These are phyloP conservation scores for Globisporangium nodosum DNA, from an alignment of 352 stramenopile species.

Conservation along the genomic window DNA sequence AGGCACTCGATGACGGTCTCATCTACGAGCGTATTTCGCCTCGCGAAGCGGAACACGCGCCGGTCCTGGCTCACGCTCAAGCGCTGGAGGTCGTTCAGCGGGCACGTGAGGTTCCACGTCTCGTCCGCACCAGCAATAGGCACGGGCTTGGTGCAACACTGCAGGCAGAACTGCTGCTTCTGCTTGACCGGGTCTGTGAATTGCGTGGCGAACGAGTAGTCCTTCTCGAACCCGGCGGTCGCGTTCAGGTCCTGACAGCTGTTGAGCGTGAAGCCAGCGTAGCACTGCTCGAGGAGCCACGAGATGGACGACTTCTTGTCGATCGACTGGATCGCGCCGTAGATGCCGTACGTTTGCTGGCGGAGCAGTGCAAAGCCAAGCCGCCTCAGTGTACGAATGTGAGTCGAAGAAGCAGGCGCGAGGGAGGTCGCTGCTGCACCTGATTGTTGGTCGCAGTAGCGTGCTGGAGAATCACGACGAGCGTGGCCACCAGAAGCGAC, in stretches of 20 bases:
- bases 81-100: conserved; percentile 55
- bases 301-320: conserved; percentile 28
- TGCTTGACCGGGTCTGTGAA: conserved; percentile 40
- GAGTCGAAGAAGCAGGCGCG: background rate
- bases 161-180: conserved; percentile 51
- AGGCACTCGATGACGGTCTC: conserved; percentile 44
- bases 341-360: conserved; percentile 54
- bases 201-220: conserved; percentile 46
- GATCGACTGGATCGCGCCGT: conserved; percentile 46
- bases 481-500: background rate
- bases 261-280: conserved; percentile 56
- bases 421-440: background rate
- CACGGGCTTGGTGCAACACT: conserved; percentile 75
- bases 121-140: conserved; percentile 47
- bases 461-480: background rate
- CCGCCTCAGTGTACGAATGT: background rate
- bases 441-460: background rate
- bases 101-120: conserved; percentile 73
- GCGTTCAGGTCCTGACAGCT: conserved; percentile 47
- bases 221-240: conserved; percentile 34
- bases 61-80: conserved; percentile 61
- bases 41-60: conserved; percentile 52
- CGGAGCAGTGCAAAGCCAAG: background rate
- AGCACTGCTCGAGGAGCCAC: conserved; percentile 50
- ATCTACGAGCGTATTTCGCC: conserved; percentile 45